Percentiles rank a stretch among this genome's conserved stretches.
phyloP scores from a whole-genome alignment of 2,329 filamentous ascomycete genomes.

The Pseudopithomyces maydicus region DNA sequence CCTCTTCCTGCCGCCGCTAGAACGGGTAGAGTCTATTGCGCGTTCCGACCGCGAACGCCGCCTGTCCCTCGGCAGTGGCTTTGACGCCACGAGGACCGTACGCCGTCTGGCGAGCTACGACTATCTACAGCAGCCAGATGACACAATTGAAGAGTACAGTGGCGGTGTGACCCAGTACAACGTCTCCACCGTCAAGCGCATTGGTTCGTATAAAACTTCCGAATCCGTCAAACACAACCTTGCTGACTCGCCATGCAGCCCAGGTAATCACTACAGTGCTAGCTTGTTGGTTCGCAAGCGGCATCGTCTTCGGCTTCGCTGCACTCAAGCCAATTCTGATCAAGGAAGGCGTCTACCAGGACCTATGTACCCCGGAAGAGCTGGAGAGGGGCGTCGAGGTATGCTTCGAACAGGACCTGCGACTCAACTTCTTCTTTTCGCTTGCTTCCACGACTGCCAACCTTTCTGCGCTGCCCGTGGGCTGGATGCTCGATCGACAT shows the following conservation, averaged over 20 bases:
- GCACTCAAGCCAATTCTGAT: slow-evolving; percentile 48
- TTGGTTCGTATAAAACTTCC: slow-evolving; percentile 26
- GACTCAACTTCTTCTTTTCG: slow-evolving; percentile 46
- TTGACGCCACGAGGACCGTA: slow-evolving; percentile 35
- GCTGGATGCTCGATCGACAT: slow-evolving; percentile 44
- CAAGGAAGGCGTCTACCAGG: slow-evolving; percentile 44
- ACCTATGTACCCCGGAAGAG: slow-evolving; percentile 43
- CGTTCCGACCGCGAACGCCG: slow-evolving; percentile 37
- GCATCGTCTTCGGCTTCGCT: slow-evolving; percentile 49
- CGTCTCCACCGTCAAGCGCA: slow-evolving; percentile 45
- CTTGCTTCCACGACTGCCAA: slow-evolving; percentile 46
- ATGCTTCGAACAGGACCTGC: slow-evolving; percentile 46
- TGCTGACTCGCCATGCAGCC: slow-evolving; percentile 24
- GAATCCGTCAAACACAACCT: slow-evolving; percentile 14
- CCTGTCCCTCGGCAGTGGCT: slow-evolving; percentile 35
- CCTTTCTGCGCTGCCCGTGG: slow-evolving; percentile 44
- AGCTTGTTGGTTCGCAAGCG: slow-evolving; percentile 46
- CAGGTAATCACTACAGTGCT: slow-evolving; percentile 43
- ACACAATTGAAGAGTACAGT: slow-evolving; percentile 46
- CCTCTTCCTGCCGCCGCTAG: slow-evolving; percentile 41
- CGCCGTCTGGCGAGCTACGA: slow-evolving; percentile 55
- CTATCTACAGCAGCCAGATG: slow-evolving; percentile 49
- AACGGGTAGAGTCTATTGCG: slow-evolving; percentile 32
- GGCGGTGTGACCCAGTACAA: slow-evolving; percentile 56
- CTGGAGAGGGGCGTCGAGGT: slow-evolving; percentile 38